Base-by-base conservation (phyloP, 2,329 filamentous ascomycete genomes). In the Hypoxylon sp. region DNA sequence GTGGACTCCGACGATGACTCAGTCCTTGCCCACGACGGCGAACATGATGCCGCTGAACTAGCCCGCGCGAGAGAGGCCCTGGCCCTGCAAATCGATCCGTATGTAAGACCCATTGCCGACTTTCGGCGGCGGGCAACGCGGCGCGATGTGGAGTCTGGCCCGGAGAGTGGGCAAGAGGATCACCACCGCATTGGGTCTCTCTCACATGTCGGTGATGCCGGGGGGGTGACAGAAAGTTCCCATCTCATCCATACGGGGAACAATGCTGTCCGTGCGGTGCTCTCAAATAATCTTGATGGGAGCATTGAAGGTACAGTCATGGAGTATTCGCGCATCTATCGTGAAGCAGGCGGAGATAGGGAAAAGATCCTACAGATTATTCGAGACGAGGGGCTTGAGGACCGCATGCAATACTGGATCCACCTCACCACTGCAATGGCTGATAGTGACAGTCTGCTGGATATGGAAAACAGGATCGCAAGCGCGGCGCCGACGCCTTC, bases 321-420 rank as follows among this genome's bases (percentile, higher is more conserved):
- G 62, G 84, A 80, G 71, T 86, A 79, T 75, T 78, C 84, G 68
- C 81, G 80, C 57, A 88, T 86, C 37, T 89, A 87, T 75, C 80
- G 82, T 43, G 84, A 85, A 57, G 87, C 87, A 1, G 82, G 82
- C 44, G 88, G 88, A 4, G 83, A 90, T 68, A 82, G 83, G 0
- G 80, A 85, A 34, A 82, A 81, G 61, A 86, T 91, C 24, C 68
- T 89, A 2, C 79, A 82, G 41, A 86, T 91, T 20, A 87, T 90
- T 30, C 82, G 84, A 39, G 82, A 86, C 37, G 87, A 90, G 68
- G 82, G 84, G 4, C 80, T 87, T 1, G 81, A 85, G 57, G 84
- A 87, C 10, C 83, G 85, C 51, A 80, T 91, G 32, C 79, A 80
- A 10, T 86, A 87, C 73, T 87, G 88, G 80, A 81, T 89, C 10